Base-by-base conservation (phyloP, 2,329 filamentous ascomycete species). In the Chaetomiaceae sp. region DNA sequence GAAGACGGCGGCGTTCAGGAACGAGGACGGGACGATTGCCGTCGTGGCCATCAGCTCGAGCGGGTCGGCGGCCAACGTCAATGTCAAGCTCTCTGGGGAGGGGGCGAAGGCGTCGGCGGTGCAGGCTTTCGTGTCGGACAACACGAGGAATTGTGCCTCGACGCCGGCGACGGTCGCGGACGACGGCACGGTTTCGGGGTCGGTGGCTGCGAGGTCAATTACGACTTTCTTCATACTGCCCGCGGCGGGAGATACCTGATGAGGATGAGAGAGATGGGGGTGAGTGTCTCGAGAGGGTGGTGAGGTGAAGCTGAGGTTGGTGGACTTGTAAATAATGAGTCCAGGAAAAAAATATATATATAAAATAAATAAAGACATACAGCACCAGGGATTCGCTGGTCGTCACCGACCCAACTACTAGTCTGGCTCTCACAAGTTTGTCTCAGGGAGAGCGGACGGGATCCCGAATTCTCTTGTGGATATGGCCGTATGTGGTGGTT, bases 1-100 rank as follows among this genome's bases (percentile, higher is more conserved):
- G 34, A 65, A 64, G 55, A 66, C 62, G 44, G 66, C 68, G 2
- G 69, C 70, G 2, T 71, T 72, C 50, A 53, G 54, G 53, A 73
- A 73, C 48, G 49, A 62, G 9, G 70, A 73, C 42, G 69, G 70
- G 3, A 67, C 66, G 4, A 48, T 72, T 6, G 70, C 68, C 4
- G 64, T 72, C 3, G 65, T 73, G 6, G 64, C 69, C 18, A 71
- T 71, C 47, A 67, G 67, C 58, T 62, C 61, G 7, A 57, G 56
- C 9, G 53, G 41, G 11, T 58, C 57, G 20, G 47, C 59, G 42
- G 50, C 56, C 29, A 56, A 42, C 13, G 58, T 53, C 11, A 59
- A 16, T 30, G 46, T 58, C 54, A 57, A 57, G 54, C 38, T 62
- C 16, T 36, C 54, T 18, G 59, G 58, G 8, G 51, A 34, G n/a